Base-by-base conservation (phyloP, 2,329 filamentous ascomycete genomes). In the Sporothrix schenckii region DNA sequence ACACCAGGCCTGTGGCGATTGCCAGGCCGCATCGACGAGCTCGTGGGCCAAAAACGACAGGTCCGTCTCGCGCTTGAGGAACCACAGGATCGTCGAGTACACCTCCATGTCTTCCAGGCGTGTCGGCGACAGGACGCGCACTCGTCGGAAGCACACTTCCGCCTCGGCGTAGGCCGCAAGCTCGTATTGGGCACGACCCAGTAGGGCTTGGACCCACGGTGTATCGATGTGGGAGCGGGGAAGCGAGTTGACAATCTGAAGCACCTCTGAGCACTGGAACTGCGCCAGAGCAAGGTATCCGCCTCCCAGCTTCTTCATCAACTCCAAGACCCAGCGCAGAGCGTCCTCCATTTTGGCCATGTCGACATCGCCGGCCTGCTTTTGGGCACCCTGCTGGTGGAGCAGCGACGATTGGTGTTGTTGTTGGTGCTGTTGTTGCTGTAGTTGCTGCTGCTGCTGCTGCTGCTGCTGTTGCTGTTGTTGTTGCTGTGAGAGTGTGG, bases 11-110 rank as follows among this genome's bases (percentile, higher is more conserved):
- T 99, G 91, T 1, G 95, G 94, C 0, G 94, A 94, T 74, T 95
- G 85, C 82, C 94, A 95, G 72, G 93, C 92, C 19, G 91, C 84
- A 74, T 97, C 94, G 67, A 97, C 87, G 53, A 98, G 85, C 76
- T 96, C 92, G 77, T 98, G 94, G 0, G 94, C 93, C 39, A 99
- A 85, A 80, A 95, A 97, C 0, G 94, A 94, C 27, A 99, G 85
- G 72, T 97, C 92, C 0, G 93, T 92, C 77, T 97, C 94, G 73
- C 92, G 90, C 80, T 97, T 97, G 73, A 97, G 83, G 79, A 97
- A 94, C 95, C 96, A 99, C n/a, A 99, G 85, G n/a, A 97, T 91
- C 0, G 95, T 99, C 16, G 94, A 98, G 80, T 97, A 99, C 49
- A 98, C 90, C 78, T 99, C 95, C 94, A 98, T 97, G 77, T 97